Evolutionary conservation across 2,329 filamentous ascomycete genomes (phyloP).

Genomic region (Ophiocordyceps robertsii): DNA sequence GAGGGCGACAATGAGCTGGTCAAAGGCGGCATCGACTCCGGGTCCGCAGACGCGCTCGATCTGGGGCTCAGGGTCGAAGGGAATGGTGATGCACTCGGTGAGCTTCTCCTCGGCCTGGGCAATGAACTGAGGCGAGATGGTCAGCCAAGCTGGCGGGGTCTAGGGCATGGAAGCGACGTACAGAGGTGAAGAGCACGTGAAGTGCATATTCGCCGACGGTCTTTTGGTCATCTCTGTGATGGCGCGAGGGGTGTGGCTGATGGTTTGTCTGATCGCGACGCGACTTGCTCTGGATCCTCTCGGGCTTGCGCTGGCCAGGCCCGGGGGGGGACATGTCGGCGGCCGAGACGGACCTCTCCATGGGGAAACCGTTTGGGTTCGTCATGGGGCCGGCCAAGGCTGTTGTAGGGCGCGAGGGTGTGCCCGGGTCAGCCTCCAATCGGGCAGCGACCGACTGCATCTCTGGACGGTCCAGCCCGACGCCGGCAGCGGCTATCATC

Average conservation of each 20-base stretch:
- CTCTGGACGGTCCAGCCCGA: slow-evolving; percentile 39
- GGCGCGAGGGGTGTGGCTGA: slow-evolving; percentile 61
- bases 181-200: slow-evolving; percentile 89
- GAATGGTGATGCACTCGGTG: slow-evolving; percentile 68
- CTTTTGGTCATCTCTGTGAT: slow-evolving; percentile 63
- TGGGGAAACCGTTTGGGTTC: slow-evolving; percentile 10
- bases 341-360: slow-evolving; percentile 33
- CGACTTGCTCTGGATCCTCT: slow-evolving; percentile 52
- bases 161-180: slow-evolving; percentile 24
- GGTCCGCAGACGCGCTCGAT: slow-evolving; percentile 86
- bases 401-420: slow-evolving; percentile 29
- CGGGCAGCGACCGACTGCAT: slow-evolving; percentile 30
- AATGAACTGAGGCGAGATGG: slow-evolving; percentile 52
- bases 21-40: slow-evolving; percentile 76
- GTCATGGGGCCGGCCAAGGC: slow-evolving; percentile 28
- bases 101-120: slow-evolving; percentile 95
- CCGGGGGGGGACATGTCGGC: slow-evolving; percentile 29
- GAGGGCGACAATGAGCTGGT: slow-evolving; percentile 84
- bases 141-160: slow-evolving; percentile 3
- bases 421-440: slow-evolving; percentile 28
- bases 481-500: slow-evolving; percentile 59
- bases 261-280: slow-evolving; percentile 63
- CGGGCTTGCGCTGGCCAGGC: slow-evolving; percentile 36
- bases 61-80: slow-evolving; percentile 67
- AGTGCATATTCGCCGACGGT: slow-evolving; percentile 97